Conservation (phyloP, 257 asterid species). For the Osmanthus fragrans region DNA sequence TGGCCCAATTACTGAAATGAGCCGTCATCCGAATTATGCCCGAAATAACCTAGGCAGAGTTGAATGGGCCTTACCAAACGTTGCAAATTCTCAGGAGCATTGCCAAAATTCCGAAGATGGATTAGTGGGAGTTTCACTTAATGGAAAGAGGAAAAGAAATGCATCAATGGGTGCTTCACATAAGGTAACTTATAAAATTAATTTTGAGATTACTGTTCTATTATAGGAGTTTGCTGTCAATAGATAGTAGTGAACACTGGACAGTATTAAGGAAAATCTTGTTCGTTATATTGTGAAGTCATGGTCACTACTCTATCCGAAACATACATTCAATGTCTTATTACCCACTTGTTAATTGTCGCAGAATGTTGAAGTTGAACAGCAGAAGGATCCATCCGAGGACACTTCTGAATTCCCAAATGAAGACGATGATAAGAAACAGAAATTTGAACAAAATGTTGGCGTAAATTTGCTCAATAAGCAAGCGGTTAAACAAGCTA, state of each 20-base stretch:
- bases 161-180: conserved; percentile 29
- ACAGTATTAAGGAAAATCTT: not conserved
- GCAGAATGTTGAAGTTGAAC: conserved; percentile 58
- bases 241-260: not conserved
- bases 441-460: conserved; percentile 41
- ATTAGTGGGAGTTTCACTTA: conserved; percentile 41
- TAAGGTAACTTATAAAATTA: conserved; percentile 26
- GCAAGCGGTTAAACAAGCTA: conserved; percentile 54
- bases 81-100: conserved; percentile 30
- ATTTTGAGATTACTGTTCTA: not conserved
- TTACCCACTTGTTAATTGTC: conserved; percentile 13
- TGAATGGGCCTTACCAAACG: conserved; percentile 11
- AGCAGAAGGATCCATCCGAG: conserved; percentile 47
- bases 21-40: conserved; percentile 29
- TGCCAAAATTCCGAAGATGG: conserved; percentile 44
- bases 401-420: conserved; percentile 48
- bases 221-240: not conserved
- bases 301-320: not conserved
- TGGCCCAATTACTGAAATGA: conserved; percentile 37
- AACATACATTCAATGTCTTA: not conserved
- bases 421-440: conserved; percentile 46
- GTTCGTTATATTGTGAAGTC: not conserved
- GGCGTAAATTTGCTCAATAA: conserved; percentile 36
- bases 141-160: conserved; percentile 69
- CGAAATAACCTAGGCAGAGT: conserved; percentile 24